A percentile compares a stretch with the other conserved stretches of the same genome.
Evolutionary conservation across 495 filamentous ascomycete genomes (phyloP).

Genomic region (Elasticomyces elasticus): DNA sequence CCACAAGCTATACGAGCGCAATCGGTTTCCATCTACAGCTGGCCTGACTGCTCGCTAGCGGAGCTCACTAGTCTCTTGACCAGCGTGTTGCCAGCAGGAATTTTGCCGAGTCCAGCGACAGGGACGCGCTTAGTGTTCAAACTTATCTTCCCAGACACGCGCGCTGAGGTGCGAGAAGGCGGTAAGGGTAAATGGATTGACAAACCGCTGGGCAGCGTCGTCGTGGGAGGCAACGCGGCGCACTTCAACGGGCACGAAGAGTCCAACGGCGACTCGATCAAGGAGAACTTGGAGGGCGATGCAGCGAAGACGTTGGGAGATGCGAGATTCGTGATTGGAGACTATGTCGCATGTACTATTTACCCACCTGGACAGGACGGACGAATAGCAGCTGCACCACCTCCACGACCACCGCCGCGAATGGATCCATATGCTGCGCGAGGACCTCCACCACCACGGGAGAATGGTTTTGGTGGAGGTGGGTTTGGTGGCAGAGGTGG

Average conservation of each 20-base stretch:
- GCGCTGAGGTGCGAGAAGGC: constrained; percentile 39
- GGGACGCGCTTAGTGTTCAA: constrained; percentile 81
- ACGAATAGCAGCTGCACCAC: constrained; percentile 51
- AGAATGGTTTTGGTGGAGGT: constrained; percentile 38
- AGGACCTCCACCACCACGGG: constrained; percentile 29
- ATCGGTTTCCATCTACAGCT: constrained; percentile 65
- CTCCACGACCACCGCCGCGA: constrained; percentile 22
- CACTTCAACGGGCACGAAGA: constrained; percentile 20
- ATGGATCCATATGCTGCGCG: constrained; percentile 21
- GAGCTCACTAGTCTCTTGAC: constrained; percentile 73
- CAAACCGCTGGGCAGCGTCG: constrained; percentile 73
- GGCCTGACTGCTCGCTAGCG: constrained; percentile 69
- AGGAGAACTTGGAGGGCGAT: constrained; percentile 40
- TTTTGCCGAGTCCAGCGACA: constrained; percentile 64
- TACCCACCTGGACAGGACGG: constrained; percentile 65
- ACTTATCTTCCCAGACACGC: constrained; percentile 74
- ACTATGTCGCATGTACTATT: constrained; percentile 75
- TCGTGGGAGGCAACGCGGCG: constrained; percentile 47
- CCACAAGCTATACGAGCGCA: constrained; percentile 42
- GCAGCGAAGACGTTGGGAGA: constrained; percentile 64
- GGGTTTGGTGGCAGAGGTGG: constrained; percentile 27
- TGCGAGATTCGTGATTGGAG: constrained; percentile 73
- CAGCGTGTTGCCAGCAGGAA: constrained; percentile 46
- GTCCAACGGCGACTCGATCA: constrained; percentile 25
- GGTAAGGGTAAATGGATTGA: constrained; percentile 51